Percentiles rank a stretch among this genome's conserved stretches.
These are phyloP conservation scores for Xylariaceae sp. DNA, from an alignment of 2,329 filamentous ascomycete species.

Conservation along the genomic window DNA sequence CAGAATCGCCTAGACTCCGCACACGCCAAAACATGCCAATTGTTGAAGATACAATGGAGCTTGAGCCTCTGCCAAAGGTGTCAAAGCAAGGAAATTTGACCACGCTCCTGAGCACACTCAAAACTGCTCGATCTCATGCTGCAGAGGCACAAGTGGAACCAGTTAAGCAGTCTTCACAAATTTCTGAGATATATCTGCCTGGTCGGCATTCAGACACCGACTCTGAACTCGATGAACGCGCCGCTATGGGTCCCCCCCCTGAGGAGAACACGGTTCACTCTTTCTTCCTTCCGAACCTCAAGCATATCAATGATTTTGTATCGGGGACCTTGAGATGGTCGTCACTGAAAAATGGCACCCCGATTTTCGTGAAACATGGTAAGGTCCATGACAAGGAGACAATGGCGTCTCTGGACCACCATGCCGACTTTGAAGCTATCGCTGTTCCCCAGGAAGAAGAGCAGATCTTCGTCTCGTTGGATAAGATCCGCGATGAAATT, in stretches of 20 bases:
- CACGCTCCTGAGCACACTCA: conserved; percentile 32
- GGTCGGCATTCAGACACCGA: conserved; percentile 21
- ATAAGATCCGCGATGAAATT: conserved; percentile 58
- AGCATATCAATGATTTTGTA: conserved; percentile 54
- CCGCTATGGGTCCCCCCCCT: conserved; percentile 29
- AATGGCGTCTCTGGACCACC: conserved; percentile 36
- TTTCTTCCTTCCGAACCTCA: conserved; percentile 52
- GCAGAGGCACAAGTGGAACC: conserved; percentile 21
- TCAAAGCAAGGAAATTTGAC: conserved; percentile 36
- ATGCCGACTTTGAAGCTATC: conserved; percentile 49
- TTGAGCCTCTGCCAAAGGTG: conserved; percentile 25
- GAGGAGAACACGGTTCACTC: conserved; percentile 44
- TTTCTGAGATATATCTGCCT: conserved; percentile 17
- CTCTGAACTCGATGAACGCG: conserved; percentile 13
- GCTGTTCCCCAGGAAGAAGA: conserved; percentile 51
- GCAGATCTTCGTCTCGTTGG: conserved; percentile 57
- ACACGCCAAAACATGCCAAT: conserved; percentile 13
- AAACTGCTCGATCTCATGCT: conserved; percentile 30
- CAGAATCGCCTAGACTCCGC: conserved; percentile 29
- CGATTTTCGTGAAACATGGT: conserved; percentile 53
- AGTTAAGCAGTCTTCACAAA: conserved; percentile 15
- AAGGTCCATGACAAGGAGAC: conserved; percentile 44
- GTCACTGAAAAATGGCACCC: conserved; percentile 50
- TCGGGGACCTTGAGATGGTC: conserved; percentile 52
- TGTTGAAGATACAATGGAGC: conserved; percentile 20